A percentile compares a stretch with the other conserved stretches of the same genome.
Evolutionary conservation across 116 monocot species (phyloP).

Genomic region (Cymodocea nodosa): DNA sequence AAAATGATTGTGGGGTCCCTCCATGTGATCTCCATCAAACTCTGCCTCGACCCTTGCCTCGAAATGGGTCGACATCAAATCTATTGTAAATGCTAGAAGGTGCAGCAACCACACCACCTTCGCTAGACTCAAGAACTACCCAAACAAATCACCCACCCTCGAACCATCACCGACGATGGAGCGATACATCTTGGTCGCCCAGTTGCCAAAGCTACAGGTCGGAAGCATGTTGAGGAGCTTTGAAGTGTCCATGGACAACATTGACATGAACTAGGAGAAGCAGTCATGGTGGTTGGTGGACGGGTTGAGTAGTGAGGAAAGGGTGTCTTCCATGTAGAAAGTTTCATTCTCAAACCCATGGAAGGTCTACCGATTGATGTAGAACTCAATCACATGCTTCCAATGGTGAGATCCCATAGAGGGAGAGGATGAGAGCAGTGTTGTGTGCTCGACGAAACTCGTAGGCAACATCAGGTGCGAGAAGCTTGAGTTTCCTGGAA

Average conservation of each 20-base stretch:
- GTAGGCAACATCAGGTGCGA: too few species aligned
- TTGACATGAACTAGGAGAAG: constrained; percentile 64
- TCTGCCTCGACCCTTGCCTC: constrained; percentile 51
- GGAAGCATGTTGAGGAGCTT: constrained; percentile 75
- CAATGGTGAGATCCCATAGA: constrained; percentile 23
- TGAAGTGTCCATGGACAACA: constrained; percentile 59
- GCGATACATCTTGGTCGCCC: constrained; percentile 55
- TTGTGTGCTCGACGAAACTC: too few species aligned
- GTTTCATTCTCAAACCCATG: constrained; percentile 81
- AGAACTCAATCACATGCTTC: constrained; percentile 48
- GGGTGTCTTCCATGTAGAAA: constrained; percentile 77
- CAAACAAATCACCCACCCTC: constrained; percentile 63
- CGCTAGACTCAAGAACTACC: constrained; percentile 57
- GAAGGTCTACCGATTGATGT: constrained; percentile 53
- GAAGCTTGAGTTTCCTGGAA: too few species aligned
- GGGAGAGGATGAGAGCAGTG: not conserved
- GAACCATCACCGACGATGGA: constrained; percentile 49
- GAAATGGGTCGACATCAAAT: constrained; percentile 43
- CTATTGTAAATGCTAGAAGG: constrained; percentile 68
- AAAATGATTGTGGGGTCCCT: too few species aligned
- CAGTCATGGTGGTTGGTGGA: constrained; percentile 45
- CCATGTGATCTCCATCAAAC: constrained; percentile 71
- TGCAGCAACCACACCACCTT: constrained; percentile 92
- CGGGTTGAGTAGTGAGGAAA: constrained; percentile 68
- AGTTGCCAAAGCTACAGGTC: constrained; percentile 64